These are phyloP conservation scores for Fusarium sp. DNA, from an alignment of 2,329 filamentous ascomycete species.

Conservation along the genomic window DNA sequence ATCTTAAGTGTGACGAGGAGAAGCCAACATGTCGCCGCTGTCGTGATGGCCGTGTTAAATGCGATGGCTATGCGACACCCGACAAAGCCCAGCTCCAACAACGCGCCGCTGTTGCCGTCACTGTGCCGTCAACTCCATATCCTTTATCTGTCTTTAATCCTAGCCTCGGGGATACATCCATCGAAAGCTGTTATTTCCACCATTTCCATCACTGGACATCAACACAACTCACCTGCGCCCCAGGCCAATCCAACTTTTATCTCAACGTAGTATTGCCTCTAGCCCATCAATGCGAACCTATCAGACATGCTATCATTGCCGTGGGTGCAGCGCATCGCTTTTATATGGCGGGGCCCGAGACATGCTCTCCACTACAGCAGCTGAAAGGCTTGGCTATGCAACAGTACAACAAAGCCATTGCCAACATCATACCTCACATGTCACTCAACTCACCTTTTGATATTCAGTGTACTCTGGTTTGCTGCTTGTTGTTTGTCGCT, in stretches of 20 bases:
- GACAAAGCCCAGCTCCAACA: slow-evolving; percentile 9
- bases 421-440: slow-evolving; percentile 33
- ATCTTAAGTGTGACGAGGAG: slow-evolving; percentile 45
- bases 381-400: slow-evolving; percentile 34
- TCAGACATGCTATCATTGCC: slow-evolving; percentile 25
- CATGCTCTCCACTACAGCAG: slow-evolving; percentile 26
- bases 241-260: slow-evolving; percentile 28
- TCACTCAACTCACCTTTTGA: slow-evolving; percentile 14
- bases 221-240: slow-evolving; percentile 20
- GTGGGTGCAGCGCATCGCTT: slow-evolving; percentile 35
- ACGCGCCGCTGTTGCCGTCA: neutral
- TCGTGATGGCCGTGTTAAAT: slow-evolving; percentile 26
- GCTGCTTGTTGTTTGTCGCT: slow-evolving; percentile 40
- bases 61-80: slow-evolving; percentile 36
- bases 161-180: slow-evolving; percentile 6
- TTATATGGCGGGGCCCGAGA: slow-evolving; percentile 27
- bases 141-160: slow-evolving; percentile 9
- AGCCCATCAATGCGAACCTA: slow-evolving; percentile 26
- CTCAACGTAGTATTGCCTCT: slow-evolving; percentile 25
- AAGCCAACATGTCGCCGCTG: slow-evolving; percentile 41
- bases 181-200: slow-evolving; percentile 33
- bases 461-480: slow-evolving; percentile 33
- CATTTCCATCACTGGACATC: slow-evolving; percentile 39
- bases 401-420: slow-evolving; percentile 40
- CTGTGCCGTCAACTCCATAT: neutral